phyloP scores from a whole-genome alignment of 2,329 filamentous ascomycete species.

The Lomentospora prolificans region DNA sequence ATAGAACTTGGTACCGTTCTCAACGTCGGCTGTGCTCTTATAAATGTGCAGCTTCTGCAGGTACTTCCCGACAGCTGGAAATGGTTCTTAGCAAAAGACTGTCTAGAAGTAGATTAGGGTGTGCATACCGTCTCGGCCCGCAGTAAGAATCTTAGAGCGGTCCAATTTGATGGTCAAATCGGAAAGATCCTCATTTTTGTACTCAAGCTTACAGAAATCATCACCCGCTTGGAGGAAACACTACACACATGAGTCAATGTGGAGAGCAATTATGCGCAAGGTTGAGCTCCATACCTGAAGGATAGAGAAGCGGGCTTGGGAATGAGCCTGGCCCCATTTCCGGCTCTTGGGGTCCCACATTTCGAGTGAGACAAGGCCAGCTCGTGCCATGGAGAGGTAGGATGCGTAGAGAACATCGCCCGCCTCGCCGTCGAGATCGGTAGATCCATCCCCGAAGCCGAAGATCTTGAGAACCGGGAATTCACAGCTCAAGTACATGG shows the following conservation, averaged over 20 bases:
- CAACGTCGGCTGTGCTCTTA: constrained; percentile 80
- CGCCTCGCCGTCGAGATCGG: constrained; percentile 64
- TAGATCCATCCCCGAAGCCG: constrained; percentile 70
- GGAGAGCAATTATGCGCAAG: not conserved
- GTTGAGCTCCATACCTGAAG: constrained; percentile 37
- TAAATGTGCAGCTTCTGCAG: constrained; percentile 87
- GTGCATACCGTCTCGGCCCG: constrained; percentile 56
- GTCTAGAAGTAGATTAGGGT: not conserved
- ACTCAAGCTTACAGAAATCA: constrained; percentile 75
- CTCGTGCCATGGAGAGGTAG: constrained; percentile 89
- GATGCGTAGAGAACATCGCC: constrained; percentile 81
- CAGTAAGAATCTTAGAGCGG: constrained; percentile 73
- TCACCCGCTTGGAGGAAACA: constrained; percentile 80
- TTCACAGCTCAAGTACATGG: constrained; percentile 84
- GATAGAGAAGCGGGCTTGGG: constrained; percentile 85
- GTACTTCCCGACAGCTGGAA: constrained; percentile 66
- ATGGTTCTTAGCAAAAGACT: not conserved
- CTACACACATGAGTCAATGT: constrained; percentile 16
- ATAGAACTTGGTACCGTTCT: constrained; percentile 70
- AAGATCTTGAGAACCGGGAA: constrained; percentile 86
- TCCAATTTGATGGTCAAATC: constrained; percentile 78
- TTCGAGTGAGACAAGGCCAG: constrained; percentile 80
- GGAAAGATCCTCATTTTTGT: constrained; percentile 62
- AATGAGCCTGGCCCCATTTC: constrained; percentile 91
- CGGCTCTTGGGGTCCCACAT: constrained; percentile 87